phyloP scores from a whole-genome alignment of 1,139 yeast species.

The Trichomonascaceae sp. region DNA sequence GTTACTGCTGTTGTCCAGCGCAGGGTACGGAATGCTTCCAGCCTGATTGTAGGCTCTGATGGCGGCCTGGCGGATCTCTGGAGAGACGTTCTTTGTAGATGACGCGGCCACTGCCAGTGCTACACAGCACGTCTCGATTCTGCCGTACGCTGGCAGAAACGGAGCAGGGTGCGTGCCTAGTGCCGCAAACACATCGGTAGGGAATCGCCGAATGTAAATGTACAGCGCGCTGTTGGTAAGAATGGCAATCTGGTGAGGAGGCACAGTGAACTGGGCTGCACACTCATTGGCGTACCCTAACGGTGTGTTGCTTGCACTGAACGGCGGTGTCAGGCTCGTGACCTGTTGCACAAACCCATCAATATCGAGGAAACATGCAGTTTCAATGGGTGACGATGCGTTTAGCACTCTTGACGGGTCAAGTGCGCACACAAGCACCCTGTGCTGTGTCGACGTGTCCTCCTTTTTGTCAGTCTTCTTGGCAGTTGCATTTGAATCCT shows the following conservation, averaged over 20 bases:
- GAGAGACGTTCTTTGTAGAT: conserved; percentile 5
- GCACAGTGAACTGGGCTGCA: conserved; percentile 68
- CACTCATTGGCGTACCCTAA: conserved; percentile 72
- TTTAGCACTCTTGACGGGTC: conserved; percentile 68
- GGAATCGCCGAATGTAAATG: conserved; percentile 63
- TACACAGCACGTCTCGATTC: conserved; percentile 74
- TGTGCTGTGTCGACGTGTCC: conserved; percentile 19
- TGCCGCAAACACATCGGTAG: conserved; percentile 62
- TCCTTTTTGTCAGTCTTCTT: neutral
- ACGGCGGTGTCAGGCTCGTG: conserved; percentile 52
- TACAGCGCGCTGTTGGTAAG: conserved; percentile 70
- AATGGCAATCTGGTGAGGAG: conserved; percentile 50
- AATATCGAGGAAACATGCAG: conserved; percentile 60
- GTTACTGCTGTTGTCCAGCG: conserved; percentile 19
- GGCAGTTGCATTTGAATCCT: neutral
- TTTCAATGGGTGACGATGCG: conserved; percentile 38
- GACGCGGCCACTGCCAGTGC: conserved; percentile 59
- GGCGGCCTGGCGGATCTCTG: conserved; percentile 35
- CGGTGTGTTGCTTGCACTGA: conserved; percentile 60
- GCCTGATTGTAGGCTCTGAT: conserved; percentile 35
- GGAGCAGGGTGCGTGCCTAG: conserved; percentile 41
- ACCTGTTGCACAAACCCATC: conserved; percentile 62
- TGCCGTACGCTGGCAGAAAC: conserved; percentile 44
- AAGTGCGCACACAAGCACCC: conserved; percentile 62
- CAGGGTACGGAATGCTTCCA: conserved; percentile 34